Percentiles rank a stretch among this genome's conserved stretches.
These are phyloP conservation scores for Cordyceps pruinosa DNA, from an alignment of 2,329 filamentous ascomycete genomes.

Conservation along the genomic window DNA sequence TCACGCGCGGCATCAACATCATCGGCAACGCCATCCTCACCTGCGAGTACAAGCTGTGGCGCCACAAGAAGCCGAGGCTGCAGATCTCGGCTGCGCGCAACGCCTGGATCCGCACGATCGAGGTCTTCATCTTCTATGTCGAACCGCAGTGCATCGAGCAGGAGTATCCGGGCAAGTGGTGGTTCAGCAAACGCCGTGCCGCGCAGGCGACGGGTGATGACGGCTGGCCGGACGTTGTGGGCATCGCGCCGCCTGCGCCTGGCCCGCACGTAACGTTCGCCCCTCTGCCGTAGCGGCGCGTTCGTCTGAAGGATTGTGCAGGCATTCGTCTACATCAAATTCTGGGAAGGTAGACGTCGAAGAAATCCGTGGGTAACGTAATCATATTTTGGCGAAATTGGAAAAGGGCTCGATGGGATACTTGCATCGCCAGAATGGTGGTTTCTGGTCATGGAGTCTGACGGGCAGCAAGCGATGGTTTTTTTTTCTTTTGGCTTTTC, in stretches of 20 bases:
- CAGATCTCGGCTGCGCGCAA: conserved; percentile 20
- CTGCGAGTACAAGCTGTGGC: conserved; percentile 33
- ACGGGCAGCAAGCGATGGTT: background rate
- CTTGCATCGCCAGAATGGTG: too few relatives aligned
- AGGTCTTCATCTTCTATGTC: conserved; percentile 33
- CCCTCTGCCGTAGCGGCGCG: too few relatives aligned
- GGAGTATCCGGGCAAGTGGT: conserved; percentile 28
- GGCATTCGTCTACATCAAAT: too few relatives aligned
- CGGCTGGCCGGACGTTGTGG: background rate
- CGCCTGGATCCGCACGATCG: conserved; percentile 22
- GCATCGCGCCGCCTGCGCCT: background rate
- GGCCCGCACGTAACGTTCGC: too few relatives aligned
- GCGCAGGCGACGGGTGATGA: background rate
- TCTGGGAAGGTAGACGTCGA: too few relatives aligned
- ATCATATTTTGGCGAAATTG: background rate
- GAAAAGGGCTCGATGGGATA: background rate
- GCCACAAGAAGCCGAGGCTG: conserved; percentile 28
- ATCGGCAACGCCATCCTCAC: conserved; percentile 32
- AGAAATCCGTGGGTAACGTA: too few relatives aligned
- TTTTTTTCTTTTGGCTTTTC: background rate
- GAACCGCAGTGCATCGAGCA: conserved; percentile 35
- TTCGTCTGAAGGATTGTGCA: too few relatives aligned
- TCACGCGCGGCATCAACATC: conserved; percentile 32
- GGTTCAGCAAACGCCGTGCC: conserved; percentile 13
- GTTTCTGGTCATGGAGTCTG: background rate